Conservation (phyloP, 2,329 filamentous ascomycete species). For the Eutypa lata region DNA sequence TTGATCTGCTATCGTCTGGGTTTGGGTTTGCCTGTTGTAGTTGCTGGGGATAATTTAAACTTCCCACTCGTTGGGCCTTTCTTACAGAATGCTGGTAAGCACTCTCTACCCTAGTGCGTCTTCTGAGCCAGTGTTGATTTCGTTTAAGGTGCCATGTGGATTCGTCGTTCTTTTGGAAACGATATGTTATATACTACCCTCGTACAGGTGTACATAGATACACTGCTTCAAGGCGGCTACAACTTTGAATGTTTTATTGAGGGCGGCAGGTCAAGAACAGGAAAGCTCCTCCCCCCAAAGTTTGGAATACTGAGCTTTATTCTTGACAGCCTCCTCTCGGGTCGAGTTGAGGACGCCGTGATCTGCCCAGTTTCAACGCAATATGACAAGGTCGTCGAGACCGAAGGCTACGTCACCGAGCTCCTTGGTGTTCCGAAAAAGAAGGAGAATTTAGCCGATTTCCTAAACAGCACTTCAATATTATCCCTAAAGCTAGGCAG, state of each 20-base stretch:
- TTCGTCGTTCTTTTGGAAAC: conserved; percentile 86
- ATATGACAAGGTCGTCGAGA: conserved; percentile 98
- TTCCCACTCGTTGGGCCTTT: conserved; percentile 88
- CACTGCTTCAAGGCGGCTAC: conserved; percentile 81
- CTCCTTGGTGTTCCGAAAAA: conserved; percentile 91
- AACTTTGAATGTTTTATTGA: conserved; percentile 99
- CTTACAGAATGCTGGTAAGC: conserved; percentile 78
- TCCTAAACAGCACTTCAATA: conserved; percentile 84
- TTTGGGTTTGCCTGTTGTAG: conserved; percentile 82
- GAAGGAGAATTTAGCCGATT: conserved; percentile 88
- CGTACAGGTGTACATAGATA: conserved; percentile 97
- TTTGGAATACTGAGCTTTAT: conserved; percentile 94
- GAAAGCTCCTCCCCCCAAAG: conserved; percentile 89
- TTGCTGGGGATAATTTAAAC: conserved; percentile 94
- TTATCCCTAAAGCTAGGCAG: conserved; percentile 84
- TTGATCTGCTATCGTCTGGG: conserved; percentile 94
- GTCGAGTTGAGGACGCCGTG: conserved; percentile 83
- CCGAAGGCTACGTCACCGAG: conserved; percentile 93
- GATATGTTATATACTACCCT: conserved; percentile 86
- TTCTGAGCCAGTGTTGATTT: conserved; percentile 1
- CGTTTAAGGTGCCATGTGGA: conserved; percentile 73
- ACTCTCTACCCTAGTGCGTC: not conserved
- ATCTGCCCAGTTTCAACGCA: conserved; percentile 96
- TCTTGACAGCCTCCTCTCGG: conserved; percentile 83
- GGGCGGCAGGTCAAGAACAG: conserved; percentile 86